Base-by-base conservation (phyloP, 2,329 filamentous ascomycete species). In the Curvularia lunata region DNA sequence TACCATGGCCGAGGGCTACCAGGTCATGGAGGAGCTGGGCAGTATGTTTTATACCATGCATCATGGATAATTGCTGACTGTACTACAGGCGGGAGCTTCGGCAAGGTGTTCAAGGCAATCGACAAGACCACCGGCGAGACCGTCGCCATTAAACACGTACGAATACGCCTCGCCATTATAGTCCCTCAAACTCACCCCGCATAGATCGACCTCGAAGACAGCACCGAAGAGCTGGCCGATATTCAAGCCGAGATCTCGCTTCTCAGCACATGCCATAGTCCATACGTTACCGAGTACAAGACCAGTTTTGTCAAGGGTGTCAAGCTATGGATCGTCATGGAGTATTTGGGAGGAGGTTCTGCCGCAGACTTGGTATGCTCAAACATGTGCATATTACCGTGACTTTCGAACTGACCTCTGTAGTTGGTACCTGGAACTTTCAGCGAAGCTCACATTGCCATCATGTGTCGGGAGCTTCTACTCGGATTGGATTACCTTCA, bases 261-360 rank as follows among this genome's bases (percentile, higher is more conserved):
- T 32, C 84, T 99, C 60, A 95, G 93, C 78, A 97, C 95, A 52
- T 99, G 95, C 81, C 90, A 91, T 66, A 97, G 93, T 75, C 90
- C 91, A 47, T 96, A 90, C 77, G 92, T 99, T 67, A 98, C 95
- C 16, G 91, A 96, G 75, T 99, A 99, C 83, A 96, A 93, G 76
- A 91, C 91, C 21, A 97, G 93, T 74, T 99, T 98, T 77, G 85
- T 98, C n/a, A 88, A 91, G 67, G 95, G 95, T 25, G 91, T 93
- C 75, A 99, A 98, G 80, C 82, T 99, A 82, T 99, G 95, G 95
- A 99, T 99, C 73, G 92, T 98, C 57, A 99, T 99, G 95, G 95
- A 99, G 78, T 99, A 90, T 73, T 82, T 99, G 10, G 95, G 95
- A 5, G 95, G 95, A 63, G 95, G 95, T 40, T 98, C 95, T 18